A percentile compares a stretch with the other conserved stretches of the same genome.
Conservation (phyloP, 495 filamentous ascomycete species). For the Chaetomidium leptoderma region DNA sequence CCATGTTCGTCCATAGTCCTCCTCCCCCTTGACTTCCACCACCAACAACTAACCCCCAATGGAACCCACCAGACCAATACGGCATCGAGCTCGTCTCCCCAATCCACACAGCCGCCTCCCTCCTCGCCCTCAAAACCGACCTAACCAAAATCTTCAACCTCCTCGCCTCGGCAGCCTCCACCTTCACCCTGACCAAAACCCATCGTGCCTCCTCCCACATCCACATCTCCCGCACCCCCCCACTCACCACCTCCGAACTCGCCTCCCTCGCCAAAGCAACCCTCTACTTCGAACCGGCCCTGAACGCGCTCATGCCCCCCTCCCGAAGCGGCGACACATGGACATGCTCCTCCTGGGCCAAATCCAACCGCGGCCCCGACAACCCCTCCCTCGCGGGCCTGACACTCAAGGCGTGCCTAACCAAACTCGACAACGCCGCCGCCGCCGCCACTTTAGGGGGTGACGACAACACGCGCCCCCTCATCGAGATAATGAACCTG, state of each 20-base stretch:
- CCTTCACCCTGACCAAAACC: slow-evolving; percentile 15
- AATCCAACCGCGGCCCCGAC: slow-evolving; percentile 16
- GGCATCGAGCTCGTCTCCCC: slow-evolving; percentile 34
- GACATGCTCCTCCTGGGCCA: slow-evolving; percentile 24
- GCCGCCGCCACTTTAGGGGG: neutral
- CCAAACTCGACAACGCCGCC: slow-evolving; percentile 14
- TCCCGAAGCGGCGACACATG: slow-evolving; percentile 1
- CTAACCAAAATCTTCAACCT: slow-evolving; percentile 27
- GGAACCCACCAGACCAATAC: slow-evolving; percentile 12
- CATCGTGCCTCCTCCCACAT: slow-evolving; percentile 29
- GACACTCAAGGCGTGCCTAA: slow-evolving; percentile 11
- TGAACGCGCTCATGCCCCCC: slow-evolving; percentile 26
- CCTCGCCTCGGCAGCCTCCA: slow-evolving; percentile 4
- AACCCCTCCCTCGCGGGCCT: slow-evolving; percentile 11
- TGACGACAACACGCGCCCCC: neutral
- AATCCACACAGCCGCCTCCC: slow-evolving; percentile 21
- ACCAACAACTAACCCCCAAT: neutral
- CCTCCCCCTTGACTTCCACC: neutral
- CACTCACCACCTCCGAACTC: slow-evolving; percentile 18
- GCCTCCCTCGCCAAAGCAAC: slow-evolving; percentile 25
- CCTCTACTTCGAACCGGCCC: slow-evolving; percentile 30
- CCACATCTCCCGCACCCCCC: slow-evolving; percentile 24
- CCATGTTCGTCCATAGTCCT: slow-evolving; percentile 18
- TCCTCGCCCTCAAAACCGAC: slow-evolving; percentile 12
- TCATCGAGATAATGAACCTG: slow-evolving; percentile 28